phyloP scores from a whole-genome alignment of 2,329 filamentous ascomycete species.

The Hypoxylon sp. region DNA sequence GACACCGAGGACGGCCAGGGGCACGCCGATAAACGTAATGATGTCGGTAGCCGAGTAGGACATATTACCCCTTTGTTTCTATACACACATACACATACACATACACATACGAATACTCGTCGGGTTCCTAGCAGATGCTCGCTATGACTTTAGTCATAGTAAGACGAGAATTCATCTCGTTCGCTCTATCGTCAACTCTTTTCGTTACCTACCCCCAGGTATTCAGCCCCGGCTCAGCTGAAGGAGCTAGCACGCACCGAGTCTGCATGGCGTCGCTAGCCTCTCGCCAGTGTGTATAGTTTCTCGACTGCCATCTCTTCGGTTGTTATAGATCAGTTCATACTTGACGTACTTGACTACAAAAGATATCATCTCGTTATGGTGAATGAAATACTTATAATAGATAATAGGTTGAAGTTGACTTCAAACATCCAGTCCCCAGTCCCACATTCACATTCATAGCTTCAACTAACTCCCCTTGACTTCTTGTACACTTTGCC shows the following conservation, averaged over 20 bases:
- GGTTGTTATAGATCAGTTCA: not conserved
- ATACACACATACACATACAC: not conserved
- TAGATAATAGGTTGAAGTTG: too few relatives aligned
- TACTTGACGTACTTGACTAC: not conserved
- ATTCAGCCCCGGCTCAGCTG: conserved; percentile 43
- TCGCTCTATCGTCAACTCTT: conserved; percentile 17
- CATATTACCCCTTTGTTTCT: conserved; percentile 13
- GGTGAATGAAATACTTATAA: too few relatives aligned
- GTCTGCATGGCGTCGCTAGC: conserved; percentile 18
- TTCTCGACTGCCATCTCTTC: not conserved
- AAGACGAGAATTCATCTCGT: not conserved
- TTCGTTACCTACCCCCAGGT: too few relatives aligned
- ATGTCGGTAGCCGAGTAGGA: conserved; percentile 58
- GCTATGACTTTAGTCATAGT: not conserved
- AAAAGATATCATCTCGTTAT: too few relatives aligned
- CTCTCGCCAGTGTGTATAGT: not conserved
- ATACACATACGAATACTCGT: not conserved
- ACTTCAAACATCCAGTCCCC: too few relatives aligned
- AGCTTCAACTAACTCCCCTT: too few relatives aligned
- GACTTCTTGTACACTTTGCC: not conserved
- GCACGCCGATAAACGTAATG: conserved; percentile 68
- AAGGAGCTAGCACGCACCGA: conserved; percentile 26
- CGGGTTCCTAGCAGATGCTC: not conserved
- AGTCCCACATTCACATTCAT: too few relatives aligned
- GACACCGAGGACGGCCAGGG: conserved; percentile 69